phyloP scores from a whole-genome alignment of 1,284 basidiomycete genomes.

The Cryptococcus neoformans region DNA sequence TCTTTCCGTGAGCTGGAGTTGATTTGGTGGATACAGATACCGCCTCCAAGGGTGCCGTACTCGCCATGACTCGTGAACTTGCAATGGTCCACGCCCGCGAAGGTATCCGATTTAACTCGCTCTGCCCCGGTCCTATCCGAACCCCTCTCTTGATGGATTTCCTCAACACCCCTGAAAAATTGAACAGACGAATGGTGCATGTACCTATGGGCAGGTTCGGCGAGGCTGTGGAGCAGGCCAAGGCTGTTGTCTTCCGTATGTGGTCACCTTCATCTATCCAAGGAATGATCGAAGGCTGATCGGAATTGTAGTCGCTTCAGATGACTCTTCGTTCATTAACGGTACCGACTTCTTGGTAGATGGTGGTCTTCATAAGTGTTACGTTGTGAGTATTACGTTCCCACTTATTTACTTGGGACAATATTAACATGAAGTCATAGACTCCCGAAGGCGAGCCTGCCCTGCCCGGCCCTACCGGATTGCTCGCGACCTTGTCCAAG shows the following conservation, averaged over 20 bases:
- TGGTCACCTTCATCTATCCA: constrained; percentile 20
- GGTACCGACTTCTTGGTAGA: constrained; percentile 92
- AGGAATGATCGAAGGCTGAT: neutral
- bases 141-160: constrained; percentile 97
- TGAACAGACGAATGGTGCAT: constrained; percentile 82
- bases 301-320: constrained; percentile 47
- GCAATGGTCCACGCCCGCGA: constrained; percentile 97
- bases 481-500: constrained; percentile 7
- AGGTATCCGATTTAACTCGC: constrained; percentile 89
- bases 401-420: neutral
- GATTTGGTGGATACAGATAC: constrained; percentile 50
- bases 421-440: neutral
- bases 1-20: constrained; percentile 1
- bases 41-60: constrained; percentile 83
- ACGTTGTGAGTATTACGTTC: constrained; percentile 57
- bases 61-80: constrained; percentile 96
- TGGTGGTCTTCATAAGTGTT: constrained; percentile 82
- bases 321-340: constrained; percentile 57
- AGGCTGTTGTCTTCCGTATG: constrained; percentile 84
- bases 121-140: constrained; percentile 92
- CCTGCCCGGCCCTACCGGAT: constrained; percentile 8
- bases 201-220: constrained; percentile 97
- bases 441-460: constrained; percentile 14
- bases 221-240: constrained; percentile 91
- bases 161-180: constrained; percentile 94